A percentile compares a stretch with the other conserved stretches of the same genome.
Evolutionary conservation across 805 yeast species (phyloP).

Genomic region (Pichia thaimueangensis): DNA sequence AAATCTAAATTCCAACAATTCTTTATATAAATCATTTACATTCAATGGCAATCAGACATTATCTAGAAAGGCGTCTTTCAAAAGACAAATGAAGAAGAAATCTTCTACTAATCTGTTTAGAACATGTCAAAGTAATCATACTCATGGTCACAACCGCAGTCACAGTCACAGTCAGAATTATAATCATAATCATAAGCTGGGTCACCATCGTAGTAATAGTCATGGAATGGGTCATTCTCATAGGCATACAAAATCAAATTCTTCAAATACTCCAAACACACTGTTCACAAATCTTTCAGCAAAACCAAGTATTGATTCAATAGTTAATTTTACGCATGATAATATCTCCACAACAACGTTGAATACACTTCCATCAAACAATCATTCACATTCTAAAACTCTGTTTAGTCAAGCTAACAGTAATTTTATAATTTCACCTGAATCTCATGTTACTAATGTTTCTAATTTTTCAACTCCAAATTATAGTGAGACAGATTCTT

Average conservation of each 20-base stretch:
- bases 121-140: slow-evolving; percentile 3
- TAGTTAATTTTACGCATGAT: slow-evolving; percentile 4
- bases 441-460: neutral
- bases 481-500: neutral
- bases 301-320: slow-evolving; percentile 8
- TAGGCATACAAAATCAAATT: slow-evolving; percentile 6
- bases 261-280: slow-evolving; percentile 7
- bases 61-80: slow-evolving; percentile 7
- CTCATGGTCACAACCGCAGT: slow-evolving; percentile 5
- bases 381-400: neutral
- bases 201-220: neutral
- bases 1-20: neutral
- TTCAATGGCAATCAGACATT: slow-evolving; percentile 5
- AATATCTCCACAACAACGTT: neutral
- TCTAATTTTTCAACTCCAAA: slow-evolving; percentile 4
- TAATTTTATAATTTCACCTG: neutral
- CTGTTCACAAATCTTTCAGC: slow-evolving; percentile 6
- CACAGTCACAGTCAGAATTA: neutral
- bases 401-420: neutral
- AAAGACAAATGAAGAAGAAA: slow-evolving; percentile 9
- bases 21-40: slow-evolving; percentile 5
- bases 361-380: no score
- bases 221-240: neutral
- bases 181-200: slow-evolving; percentile 1
- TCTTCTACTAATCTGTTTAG: slow-evolving; percentile 4